phyloP scores from a whole-genome alignment of 1,284 basidiomycete species.

The Volvariella surrecta region DNA sequence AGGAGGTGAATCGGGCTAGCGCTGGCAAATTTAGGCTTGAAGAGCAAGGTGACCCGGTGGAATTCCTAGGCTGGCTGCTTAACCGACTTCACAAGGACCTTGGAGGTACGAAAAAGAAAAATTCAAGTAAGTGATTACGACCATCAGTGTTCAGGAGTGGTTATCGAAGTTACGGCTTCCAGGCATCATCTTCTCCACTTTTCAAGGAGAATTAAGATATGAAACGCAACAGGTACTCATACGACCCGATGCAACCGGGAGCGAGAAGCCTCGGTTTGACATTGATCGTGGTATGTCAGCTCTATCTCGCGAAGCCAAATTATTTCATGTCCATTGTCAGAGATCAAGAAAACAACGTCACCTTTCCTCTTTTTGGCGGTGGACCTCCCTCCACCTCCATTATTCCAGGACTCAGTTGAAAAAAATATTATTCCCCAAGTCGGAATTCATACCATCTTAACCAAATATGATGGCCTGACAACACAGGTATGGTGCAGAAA shows the following conservation, averaged over 20 bases:
- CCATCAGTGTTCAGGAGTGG: conserved; percentile 3
- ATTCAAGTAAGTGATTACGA: conserved; percentile 57
- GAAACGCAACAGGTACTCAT: conserved; percentile 92
- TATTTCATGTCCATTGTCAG: conserved; percentile 30
- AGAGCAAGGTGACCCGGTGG: conserved; percentile 91
- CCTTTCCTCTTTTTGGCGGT: conserved; percentile 95
- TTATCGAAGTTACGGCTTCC: conserved; percentile 4
- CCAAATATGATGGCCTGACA: conserved; percentile 91
- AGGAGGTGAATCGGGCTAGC: conserved; percentile 89
- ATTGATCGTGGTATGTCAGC: conserved; percentile 71
- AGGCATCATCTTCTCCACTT: conserved; percentile 89
- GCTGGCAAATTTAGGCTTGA: conserved; percentile 88
- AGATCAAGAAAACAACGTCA: conserved; percentile 79
- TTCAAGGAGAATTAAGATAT: conserved; percentile 90
- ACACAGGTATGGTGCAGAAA: conserved; percentile 56
- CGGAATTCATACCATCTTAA: conserved; percentile 82
- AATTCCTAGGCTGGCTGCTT: conserved; percentile 94
- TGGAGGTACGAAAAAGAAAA: conserved; percentile 81
- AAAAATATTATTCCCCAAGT: conserved; percentile 99
- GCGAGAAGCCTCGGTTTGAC: conserved; percentile 81
- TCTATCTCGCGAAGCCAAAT: conserved; percentile 1
- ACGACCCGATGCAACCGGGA: conserved; percentile 64
- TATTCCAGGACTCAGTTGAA: conserved; percentile 92
- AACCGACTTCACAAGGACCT: conserved; percentile 90
- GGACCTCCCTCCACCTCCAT: conserved; percentile 91